Base-by-base conservation (phyloP, 225 moss, liverwort and hornwort genomes). In the Sphagnum tenellum region DNA sequence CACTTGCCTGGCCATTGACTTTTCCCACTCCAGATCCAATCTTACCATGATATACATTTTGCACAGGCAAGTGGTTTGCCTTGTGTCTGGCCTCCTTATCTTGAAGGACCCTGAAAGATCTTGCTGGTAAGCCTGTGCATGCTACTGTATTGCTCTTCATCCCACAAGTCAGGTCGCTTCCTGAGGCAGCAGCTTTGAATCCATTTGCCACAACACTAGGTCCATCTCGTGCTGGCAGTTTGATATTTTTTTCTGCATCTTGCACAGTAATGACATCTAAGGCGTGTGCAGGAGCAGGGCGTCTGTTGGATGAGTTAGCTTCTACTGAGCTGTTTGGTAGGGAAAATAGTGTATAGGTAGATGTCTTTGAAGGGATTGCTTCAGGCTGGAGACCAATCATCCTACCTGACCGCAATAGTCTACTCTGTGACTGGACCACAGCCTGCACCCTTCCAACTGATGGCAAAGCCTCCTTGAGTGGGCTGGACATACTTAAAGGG, bases 171-270 rank as follows among this genome's bases (percentile, higher is more conserved):
- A 62, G 72, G 64, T 70, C 74, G 48, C 65, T 60, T 48, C 72
- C 75, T 9, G 64, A 75, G 12, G 72, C 75, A 64, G 72, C 64
- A 7, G 69, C 72, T 67, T 75, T 72, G 58, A 72, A 72, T 59
- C 75, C 67, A 49, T 63, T 56, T 53, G 72, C 74, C 12, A 53
- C 61, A 3, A 59, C 69, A 46, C 70, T 70, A n/a, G 77, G 59
- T 70, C 65, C 64, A 9, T 67, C 67, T 51, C 66, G 50, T 7
- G 57, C 50, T 45, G 54, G 75, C 14, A 67, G 55, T 53, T 45
- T 60, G 54, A 52, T 54, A 65, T 49, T 64, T 48, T 55, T 69
- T 46, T 65, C 48, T 48, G 69, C 72, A 64, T 72, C 66, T 64
- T 67, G 65, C 54, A 77, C 66, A 51, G 63, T 75, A 5, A 69